Evolutionary conservation across 1,284 basidiomycete genomes (phyloP).

Genomic region (Pseudozyma tsukubaensis): DNA sequence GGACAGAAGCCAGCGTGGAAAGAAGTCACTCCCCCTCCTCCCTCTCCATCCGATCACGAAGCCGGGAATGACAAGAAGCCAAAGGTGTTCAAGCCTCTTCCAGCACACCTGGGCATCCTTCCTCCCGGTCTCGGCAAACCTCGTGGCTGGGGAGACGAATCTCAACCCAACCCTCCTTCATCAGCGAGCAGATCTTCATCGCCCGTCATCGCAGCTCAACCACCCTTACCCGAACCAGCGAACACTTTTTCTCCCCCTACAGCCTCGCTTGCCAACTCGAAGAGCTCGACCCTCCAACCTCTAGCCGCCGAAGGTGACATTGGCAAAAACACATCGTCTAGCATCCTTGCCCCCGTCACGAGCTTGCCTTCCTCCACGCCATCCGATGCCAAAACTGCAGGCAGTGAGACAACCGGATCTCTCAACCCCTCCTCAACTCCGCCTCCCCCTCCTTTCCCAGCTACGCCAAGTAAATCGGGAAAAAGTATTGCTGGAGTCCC

Average conservation of each 20-base stretch:
- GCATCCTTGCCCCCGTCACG: background rate
- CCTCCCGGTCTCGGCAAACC: constrained; percentile 13
- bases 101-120: constrained; percentile 2
- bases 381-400: background rate
- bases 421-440: constrained; percentile 20
- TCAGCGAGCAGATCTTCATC: background rate
- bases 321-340: background rate
- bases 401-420: constrained; percentile 10
- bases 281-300: too few species aligned
- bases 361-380: background rate
- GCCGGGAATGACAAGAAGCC: background rate
- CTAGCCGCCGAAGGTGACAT: too few species aligned
- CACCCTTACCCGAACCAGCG: constrained; percentile 15
- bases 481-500: constrained; percentile 11
- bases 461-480: background rate
- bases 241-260: background rate
- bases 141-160: background rate
- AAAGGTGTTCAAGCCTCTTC: background rate
- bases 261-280: too few species aligned
- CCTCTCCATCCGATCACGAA: background rate
- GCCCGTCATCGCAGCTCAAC: constrained; percentile 10
- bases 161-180: background rate
- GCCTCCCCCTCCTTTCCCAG: background rate
- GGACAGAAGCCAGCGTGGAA: background rate
- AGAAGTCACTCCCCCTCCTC: background rate